Evolutionary conservation across 306 rosid species (phyloP).

Genomic region (Vicia villosa): DNA sequence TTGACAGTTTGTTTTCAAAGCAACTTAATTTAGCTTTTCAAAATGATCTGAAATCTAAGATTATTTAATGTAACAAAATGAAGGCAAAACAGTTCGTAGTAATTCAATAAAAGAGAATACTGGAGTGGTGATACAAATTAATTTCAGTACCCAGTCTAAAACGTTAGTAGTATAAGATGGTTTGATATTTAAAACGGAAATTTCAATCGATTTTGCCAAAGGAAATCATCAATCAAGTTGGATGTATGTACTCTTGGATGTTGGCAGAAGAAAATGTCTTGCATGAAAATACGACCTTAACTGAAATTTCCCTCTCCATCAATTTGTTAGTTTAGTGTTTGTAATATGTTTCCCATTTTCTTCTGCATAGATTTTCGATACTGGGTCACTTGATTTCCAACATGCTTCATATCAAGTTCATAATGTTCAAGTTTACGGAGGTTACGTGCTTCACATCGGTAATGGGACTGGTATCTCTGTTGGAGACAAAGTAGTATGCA

Average conservation of each 20-base stretch:
- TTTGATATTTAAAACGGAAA: conserved; percentile 23
- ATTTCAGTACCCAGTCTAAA: neutral
- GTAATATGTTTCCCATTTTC: conserved; percentile 30
- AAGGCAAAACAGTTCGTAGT: neutral
- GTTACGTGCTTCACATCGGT: conserved; percentile 88
- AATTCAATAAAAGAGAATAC: conserved; percentile 21
- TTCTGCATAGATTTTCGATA: conserved; percentile 78
- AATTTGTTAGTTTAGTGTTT: conserved; percentile 22
- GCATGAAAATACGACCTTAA: conserved; percentile 2
- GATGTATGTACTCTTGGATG: neutral
- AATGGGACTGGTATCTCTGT: conserved; percentile 63
- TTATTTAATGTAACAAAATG: neutral
- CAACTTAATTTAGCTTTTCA: neutral
- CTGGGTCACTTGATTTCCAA: conserved; percentile 74
- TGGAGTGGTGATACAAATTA: conserved; percentile 10
- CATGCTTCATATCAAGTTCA: conserved; percentile 63
- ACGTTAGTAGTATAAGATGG: neutral
- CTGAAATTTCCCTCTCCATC: conserved; percentile 3
- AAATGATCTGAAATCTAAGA: neutral
- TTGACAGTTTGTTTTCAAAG: neutral
- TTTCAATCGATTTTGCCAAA: neutral
- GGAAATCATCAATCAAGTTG: conserved; percentile 10
- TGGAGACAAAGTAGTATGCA: conserved; percentile 76
- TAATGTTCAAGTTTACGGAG: conserved; percentile 91
- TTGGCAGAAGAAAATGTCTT: neutral